Conservation (phyloP, 140 eudicot species). For the Flaveria floridana region DNA sequence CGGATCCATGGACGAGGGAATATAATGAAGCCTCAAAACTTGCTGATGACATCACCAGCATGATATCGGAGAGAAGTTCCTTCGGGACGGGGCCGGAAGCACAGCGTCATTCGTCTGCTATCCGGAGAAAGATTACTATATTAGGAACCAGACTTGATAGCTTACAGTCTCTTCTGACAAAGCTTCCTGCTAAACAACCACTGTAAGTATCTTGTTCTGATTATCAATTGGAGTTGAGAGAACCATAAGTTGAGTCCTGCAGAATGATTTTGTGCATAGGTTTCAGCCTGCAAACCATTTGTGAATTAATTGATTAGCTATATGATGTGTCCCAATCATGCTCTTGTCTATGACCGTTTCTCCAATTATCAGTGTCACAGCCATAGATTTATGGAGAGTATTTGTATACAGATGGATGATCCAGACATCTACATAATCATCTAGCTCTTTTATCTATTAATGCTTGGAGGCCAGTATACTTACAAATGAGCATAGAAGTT, state of each 20-base stretch:
- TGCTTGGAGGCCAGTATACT: too few species aligned
- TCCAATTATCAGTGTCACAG: not conserved
- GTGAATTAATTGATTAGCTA: not conserved
- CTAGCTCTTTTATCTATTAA: too few species aligned
- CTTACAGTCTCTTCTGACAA: constrained; percentile 58
- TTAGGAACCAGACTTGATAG: constrained; percentile 78
- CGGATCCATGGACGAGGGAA: constrained; percentile 83
- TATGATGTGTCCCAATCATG: not conserved
- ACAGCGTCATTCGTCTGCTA: constrained; percentile 76
- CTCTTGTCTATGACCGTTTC: not conserved
- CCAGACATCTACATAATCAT: not conserved
- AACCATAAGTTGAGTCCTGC: not conserved
- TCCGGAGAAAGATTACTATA: constrained; percentile 71
- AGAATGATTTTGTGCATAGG: not conserved
- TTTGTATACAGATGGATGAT: not conserved
- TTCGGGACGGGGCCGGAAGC: constrained; percentile 73
- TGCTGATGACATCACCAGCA: constrained; percentile 69
- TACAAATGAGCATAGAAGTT: too few species aligned
- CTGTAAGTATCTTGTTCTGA: constrained; percentile 39
- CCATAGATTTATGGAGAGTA: not conserved
- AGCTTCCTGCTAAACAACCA: constrained; percentile 71
- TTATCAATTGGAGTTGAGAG: not conserved
- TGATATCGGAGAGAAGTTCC: constrained; percentile 76
- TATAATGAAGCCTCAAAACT: constrained; percentile 75
- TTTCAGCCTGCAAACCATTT: not conserved